Evolutionary conservation across 805 yeast genomes (phyloP).

Genomic region (Debaryomyces prosopidis): DNA sequence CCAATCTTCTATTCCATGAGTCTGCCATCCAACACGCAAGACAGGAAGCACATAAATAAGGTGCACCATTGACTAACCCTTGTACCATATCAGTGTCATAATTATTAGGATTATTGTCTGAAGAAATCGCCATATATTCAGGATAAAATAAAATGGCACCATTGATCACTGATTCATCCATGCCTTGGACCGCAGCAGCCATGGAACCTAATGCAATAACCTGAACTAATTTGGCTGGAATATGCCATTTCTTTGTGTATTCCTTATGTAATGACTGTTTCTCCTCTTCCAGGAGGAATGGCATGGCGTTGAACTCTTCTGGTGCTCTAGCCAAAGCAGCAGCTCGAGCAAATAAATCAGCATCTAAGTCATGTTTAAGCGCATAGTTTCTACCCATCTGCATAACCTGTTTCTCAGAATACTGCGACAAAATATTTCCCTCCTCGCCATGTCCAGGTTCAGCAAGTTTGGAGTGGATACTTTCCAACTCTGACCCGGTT

Average conservation of each 20-base stretch:
- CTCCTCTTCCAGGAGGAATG: slow-evolving; percentile 47
- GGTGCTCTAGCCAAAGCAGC: slow-evolving; percentile 64
- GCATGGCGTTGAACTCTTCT: slow-evolving; percentile 56
- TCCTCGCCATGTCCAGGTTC: slow-evolving; percentile 18
- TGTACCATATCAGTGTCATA: slow-evolving; percentile 43
- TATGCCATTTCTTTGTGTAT: slow-evolving; percentile 44
- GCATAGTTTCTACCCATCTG: slow-evolving; percentile 72
- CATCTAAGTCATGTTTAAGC: slow-evolving; percentile 51
- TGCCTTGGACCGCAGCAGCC: slow-evolving; percentile 74
- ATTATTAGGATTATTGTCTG: slow-evolving; percentile 18
- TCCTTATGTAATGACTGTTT: slow-evolving; percentile 48
- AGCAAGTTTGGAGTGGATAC: slow-evolving; percentile 15
- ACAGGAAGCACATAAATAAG: slow-evolving; percentile 59
- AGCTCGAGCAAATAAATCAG: slow-evolving; percentile 59
- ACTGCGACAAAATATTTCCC: slow-evolving; percentile 54
- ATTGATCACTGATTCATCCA: slow-evolving; percentile 71
- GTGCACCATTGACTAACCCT: slow-evolving; percentile 66
- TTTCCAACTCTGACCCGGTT: slow-evolving; percentile 11
- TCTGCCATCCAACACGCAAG: slow-evolving; percentile 65
- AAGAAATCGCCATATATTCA: slow-evolving; percentile 46
- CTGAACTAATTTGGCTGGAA: slow-evolving; percentile 50
- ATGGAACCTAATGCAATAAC: slow-evolving; percentile 61
- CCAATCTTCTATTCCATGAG: slow-evolving; percentile 48
- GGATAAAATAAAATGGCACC: slow-evolving; percentile 70
- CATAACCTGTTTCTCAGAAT: slow-evolving; percentile 64